Evolutionary conservation across 148 eudicot species (phyloP), one percentile per base, ranked within the genome.

Genomic region (Camellia sinensis): DNA sequence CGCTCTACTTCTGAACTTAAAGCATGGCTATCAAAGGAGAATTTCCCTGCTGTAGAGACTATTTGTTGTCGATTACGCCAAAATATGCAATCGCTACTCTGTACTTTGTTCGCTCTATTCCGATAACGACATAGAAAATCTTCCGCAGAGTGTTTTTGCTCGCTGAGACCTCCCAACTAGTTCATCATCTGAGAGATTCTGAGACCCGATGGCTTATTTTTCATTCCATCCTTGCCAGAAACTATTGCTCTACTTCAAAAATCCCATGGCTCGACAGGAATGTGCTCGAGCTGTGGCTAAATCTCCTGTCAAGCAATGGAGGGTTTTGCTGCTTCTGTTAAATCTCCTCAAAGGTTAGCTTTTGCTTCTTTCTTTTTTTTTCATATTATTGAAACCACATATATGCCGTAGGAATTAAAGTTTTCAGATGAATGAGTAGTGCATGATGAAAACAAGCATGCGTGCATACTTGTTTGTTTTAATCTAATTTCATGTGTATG

Each of bases 261-360:
- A 46, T 37, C 87, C 90, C 0, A 22, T 87, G 86, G 83, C 77
- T 45, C 6, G 21, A 54, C n/a, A 18, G 90, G 8, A 71, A 59
- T 37, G n/a, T 19, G n/a, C 21, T 85, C 3, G 90, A 83, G 83
- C 3, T 53, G 41, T 81, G 63, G 79, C 76, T 87, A 41, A 85
- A 87, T 76, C 83, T 83, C 78, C 81, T 86, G 45, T 19, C 77
- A 13, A 37, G 59, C 79, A 87, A 87, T 71, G 90, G 88, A 46
- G 88, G 90, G 2, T 46, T 66, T 67, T 17, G 14, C 43, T 9
- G 61, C 82, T 87, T 64, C 17, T 83, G 73, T 53, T 71, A 50
- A 76, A 85, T 71, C 44, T 77, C 22, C 7, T 83, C 8, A 78
- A 63, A 81, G 88, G 86, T 87, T 67, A 65, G 78, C 21, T 37